Conservation (phyloP, 1,284 basidiomycete genomes). For the Cutaneotrichosporon cutaneum region DNA sequence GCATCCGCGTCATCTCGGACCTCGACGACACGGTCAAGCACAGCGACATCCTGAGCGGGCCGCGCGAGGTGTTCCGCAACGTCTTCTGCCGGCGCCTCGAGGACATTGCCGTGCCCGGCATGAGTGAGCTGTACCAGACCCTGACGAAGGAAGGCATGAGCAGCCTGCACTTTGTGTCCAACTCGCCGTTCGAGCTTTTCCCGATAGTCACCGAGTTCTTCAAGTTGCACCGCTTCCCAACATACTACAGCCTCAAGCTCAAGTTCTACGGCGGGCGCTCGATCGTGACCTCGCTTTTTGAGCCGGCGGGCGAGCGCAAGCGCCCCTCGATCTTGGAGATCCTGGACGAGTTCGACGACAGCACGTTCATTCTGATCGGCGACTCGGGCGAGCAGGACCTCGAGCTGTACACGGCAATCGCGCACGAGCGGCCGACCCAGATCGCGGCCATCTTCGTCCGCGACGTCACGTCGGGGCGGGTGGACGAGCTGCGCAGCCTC, state of each 20-base stretch:
- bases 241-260: constrained; percentile 61
- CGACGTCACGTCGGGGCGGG: constrained; percentile 59
- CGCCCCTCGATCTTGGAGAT: constrained; percentile 69
- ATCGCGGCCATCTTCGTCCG: constrained; percentile 71
- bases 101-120: constrained; percentile 77
- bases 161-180: constrained; percentile 86
- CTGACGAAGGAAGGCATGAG: constrained; percentile 66
- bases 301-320: constrained; percentile 71
- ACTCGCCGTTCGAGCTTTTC: constrained; percentile 82
- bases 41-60: constrained; percentile 69
- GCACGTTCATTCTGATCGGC: constrained; percentile 77
- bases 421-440: constrained; percentile 62
- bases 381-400: constrained; percentile 87
- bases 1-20: constrained; percentile 78
- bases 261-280: constrained; percentile 79
- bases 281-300: constrained; percentile 72
- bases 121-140: constrained; percentile 74
- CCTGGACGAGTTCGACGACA: constrained; percentile 70
- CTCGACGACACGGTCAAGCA: constrained; percentile 92
- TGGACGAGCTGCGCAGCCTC: constrained; percentile 19
- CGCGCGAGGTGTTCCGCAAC: constrained; percentile 67
- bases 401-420: constrained; percentile 73
- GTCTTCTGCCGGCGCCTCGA: constrained; percentile 59
- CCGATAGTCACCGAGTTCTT: constrained; percentile 78
- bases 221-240: constrained; percentile 58